Base-by-base conservation (phyloP, 306 rosid genomes). In the Vigna angularis region DNA sequence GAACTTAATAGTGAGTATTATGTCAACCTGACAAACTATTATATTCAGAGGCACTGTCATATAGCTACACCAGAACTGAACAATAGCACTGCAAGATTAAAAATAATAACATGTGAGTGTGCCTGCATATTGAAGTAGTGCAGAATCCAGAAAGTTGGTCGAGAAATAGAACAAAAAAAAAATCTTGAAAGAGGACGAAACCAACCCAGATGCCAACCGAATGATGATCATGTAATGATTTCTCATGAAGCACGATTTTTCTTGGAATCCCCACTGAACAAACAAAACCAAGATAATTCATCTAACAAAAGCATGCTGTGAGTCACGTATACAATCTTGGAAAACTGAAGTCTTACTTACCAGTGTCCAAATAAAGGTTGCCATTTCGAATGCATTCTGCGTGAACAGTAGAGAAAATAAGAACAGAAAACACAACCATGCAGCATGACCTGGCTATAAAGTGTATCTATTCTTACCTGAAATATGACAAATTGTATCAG, bases 301-400 rank as follows among this genome's bases (percentile, higher is more conserved):
- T 26, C 4, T 48, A 13, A 79, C 36, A 62, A 34, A 45, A 72
- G 36, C 55, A 50, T 52, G 48, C 11, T 14, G 28, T 16, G 6
- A 73, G 48, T 51, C 58, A 20, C 50, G 20, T 1, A 32, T 45
- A 66, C 59, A 42, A 52, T 50, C 12, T 64, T 11, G 76, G 50
- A 38, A 82, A 44, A 6, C 55, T 72, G n/a, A 76, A 71, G 58
- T 75, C 88, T 92, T 89, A 95, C 88, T 92, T 89, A 95, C 98
- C 97, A 89, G 74, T 83, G 98, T 86, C 98, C 98, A 92, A 75
- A 95, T 85, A 84, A 88, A 95, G 3, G 89, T 91, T 11, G 97
- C 98, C 98, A 95, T 95, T 88, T 95, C 98, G 56, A 95, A 95
- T 74, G 98, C 93, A 78, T 95, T 92, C 97, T 95, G 91, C 89